Conservation (phyloP, 805 yeast genomes). For the Spathaspora gorwiae region DNA sequence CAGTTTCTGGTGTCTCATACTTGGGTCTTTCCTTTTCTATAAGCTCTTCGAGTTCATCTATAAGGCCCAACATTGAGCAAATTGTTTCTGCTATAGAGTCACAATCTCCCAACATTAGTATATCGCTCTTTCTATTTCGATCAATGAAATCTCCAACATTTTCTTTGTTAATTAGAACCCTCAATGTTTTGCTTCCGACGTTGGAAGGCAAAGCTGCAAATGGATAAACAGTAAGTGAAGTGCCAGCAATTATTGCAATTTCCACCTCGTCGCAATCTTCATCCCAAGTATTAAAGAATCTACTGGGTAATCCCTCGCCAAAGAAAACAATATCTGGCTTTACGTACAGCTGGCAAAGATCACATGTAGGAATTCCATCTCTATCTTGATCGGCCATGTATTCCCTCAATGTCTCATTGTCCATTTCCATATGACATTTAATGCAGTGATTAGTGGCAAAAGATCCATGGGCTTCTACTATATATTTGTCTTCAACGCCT, state of each 20-base stretch:
- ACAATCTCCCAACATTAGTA: conserved; percentile 56
- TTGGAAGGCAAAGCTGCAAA: conserved; percentile 81
- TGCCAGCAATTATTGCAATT: conserved; percentile 85
- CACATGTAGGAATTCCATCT: conserved; percentile 52
- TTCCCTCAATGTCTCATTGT: conserved; percentile 39
- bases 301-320: conserved; percentile 78
- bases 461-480: conserved; percentile 94
- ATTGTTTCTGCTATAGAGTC: conserved; percentile 59
- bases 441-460: conserved; percentile 84
- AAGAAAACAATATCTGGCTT: conserved; percentile 94
- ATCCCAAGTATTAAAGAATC: conserved; percentile 70
- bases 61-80: conserved; percentile 62
- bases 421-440: conserved; percentile 58
- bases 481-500: conserved; percentile 57
- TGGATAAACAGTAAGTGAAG: conserved; percentile 85
- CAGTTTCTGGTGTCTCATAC: conserved; percentile 7
- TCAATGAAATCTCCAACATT: conserved; percentile 68
- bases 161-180: conserved; percentile 74
- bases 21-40: conserved; percentile 14
- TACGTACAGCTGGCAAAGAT: conserved; percentile 65
- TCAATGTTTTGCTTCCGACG: conserved; percentile 35
- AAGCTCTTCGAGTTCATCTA: conserved; percentile 44
- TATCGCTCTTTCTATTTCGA: conserved; percentile 50
- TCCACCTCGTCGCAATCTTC: conserved; percentile 49
- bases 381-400: conserved; percentile 28